Conservation (phyloP, 2,329 filamentous ascomycete species). For the Scorias spongiosa region DNA sequence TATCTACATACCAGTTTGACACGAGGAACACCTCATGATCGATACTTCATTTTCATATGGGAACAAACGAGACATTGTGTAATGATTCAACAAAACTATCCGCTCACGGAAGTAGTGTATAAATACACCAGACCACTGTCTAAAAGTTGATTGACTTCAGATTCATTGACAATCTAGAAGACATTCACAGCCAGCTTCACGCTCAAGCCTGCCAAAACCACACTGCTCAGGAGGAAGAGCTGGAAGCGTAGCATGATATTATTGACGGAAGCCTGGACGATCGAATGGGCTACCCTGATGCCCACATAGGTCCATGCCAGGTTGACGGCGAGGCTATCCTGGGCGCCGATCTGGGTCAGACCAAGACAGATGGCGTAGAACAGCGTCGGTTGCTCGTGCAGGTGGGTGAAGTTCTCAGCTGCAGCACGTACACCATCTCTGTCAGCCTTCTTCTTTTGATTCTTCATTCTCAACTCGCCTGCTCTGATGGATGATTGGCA, state of each 20-base stretch:
- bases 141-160: no score
- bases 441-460: no score
- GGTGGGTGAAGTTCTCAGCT: conserved; percentile 30
- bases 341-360: conserved; percentile 19
- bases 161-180: background rate
- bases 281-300: conserved; percentile 24
- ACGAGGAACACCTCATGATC: no score
- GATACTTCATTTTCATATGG: no score
- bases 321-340: conserved; percentile 15
- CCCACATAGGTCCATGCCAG: conserved; percentile 31
- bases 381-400: conserved; percentile 30
- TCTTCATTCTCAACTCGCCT: conserved; percentile 1
- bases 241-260: conserved; percentile 22
- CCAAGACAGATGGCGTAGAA: conserved; percentile 28
- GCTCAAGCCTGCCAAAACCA: conserved; percentile 20
- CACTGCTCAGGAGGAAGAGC: conserved; percentile 19
- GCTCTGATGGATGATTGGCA: background rate
- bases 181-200: conserved; percentile 4
- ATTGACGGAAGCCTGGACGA: conserved; percentile 26
- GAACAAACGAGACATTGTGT: no score
- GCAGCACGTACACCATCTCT: conserved; percentile 16
- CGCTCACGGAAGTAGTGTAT: no score
- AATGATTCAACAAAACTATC: no score
- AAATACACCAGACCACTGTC: no score
- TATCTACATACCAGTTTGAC: no score